Base-by-base conservation (phyloP, 2,329 filamentous ascomycete species). In the Hirsutella minnesotensis region DNA sequence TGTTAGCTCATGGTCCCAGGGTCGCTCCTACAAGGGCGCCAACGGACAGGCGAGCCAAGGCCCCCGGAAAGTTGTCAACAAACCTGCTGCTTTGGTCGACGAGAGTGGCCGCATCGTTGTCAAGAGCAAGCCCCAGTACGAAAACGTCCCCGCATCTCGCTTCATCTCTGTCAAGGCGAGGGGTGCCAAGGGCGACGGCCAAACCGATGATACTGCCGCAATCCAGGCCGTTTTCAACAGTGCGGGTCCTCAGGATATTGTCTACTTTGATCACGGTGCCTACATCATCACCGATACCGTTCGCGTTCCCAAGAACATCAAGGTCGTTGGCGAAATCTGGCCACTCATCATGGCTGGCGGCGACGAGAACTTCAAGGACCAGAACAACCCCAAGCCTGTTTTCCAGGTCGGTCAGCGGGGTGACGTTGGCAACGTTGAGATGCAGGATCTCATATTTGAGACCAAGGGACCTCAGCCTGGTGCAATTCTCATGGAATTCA, bases 401-500 rank as follows among this genome's bases (percentile, higher is more conserved):
- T 86, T 94, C 65, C 83, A 92, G 60, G 73, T 96, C 45, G 90
- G 90, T 39, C 66, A 85, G 56, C 64, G 75, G 10, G 87, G 87
- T 41, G 84, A 94, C 49, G 70, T 74, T 38, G 90, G 89, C 48
- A 71, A 72, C 21, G 84, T 95, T 39, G 89, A 95, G 66, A 90
- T 95, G 56, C 84, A 80, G 38, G 90, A 95, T 56, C 65, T 94
- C 46, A 80, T 95, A 53, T 83, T 96, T 53, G 78, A 86, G 62
- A 95, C 88, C 24, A 75, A 79, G 51, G 90, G 90, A 4, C 70
- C 88, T 3, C 82, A 86, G 48, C 83, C 88, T 1, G 90, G 90
- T 50, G 90, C 88, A 16, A 86, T 95, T 55, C 75, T 95, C 58
- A 79, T 95, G 67, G 77, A 95, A 61, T 95, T 87, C 84, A 95